phyloP scores from a whole-genome alignment of 2,329 filamentous ascomycete genomes.

The Myriosclerotinia duriaeana region DNA sequence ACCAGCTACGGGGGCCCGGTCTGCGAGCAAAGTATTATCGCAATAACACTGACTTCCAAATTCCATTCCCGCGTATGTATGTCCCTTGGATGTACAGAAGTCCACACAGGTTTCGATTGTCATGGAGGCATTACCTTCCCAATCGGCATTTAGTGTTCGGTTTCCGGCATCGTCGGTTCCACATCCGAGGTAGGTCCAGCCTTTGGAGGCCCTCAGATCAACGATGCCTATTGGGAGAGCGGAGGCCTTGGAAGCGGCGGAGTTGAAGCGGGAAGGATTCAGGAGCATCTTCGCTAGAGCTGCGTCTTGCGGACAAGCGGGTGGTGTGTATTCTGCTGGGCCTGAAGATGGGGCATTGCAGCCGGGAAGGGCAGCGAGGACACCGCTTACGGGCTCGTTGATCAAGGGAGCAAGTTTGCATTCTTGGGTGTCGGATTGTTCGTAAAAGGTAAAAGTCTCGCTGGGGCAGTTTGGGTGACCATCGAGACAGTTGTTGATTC shows the following conservation, averaged over 20 bases:
- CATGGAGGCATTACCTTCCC: conserved; percentile 9
- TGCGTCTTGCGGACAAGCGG: conserved; percentile 12
- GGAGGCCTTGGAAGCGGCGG: neutral
- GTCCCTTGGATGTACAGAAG: conserved; percentile 17
- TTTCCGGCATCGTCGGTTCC: conserved; percentile 9
- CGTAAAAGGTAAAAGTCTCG: conserved; percentile 20
- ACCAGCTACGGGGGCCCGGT: conserved; percentile 11
- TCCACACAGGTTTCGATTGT: conserved; percentile 16
- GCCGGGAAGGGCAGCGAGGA: conserved; percentile 12
- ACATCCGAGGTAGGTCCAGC: conserved; percentile 23
- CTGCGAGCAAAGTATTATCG: conserved; percentile 2
- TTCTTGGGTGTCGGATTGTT: conserved; percentile 20
- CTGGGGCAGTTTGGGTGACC: conserved; percentile 5
- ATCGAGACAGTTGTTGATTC: conserved; percentile 20
- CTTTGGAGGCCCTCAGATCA: conserved; percentile 15
- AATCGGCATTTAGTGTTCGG: conserved; percentile 20
- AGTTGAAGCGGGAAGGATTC: neutral
- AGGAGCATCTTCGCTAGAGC: neutral
- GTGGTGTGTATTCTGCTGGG: conserved; percentile 5
- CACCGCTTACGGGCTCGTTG: conserved; percentile 14
- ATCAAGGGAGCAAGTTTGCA: conserved; percentile 22
- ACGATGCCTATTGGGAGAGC: conserved; percentile 1
- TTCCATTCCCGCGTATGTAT: conserved; percentile 22
- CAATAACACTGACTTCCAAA: conserved; percentile 23
- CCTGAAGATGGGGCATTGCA: conserved; percentile 20